Conservation (phyloP, 2,329 filamentous ascomycete genomes). For the Scedosporium dehoogii region DNA sequence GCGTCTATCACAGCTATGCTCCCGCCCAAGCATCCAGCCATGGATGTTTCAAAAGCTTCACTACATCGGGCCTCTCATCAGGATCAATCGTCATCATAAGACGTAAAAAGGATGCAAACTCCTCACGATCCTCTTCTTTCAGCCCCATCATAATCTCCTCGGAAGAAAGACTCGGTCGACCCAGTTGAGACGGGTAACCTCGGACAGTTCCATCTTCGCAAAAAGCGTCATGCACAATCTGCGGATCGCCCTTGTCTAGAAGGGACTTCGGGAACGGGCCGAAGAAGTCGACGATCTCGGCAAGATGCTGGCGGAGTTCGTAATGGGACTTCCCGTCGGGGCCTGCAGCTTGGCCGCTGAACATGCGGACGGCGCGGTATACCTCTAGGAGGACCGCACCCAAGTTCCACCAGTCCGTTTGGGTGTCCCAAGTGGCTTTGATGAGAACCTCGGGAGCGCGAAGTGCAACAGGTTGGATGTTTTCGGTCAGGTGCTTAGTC, state of each 20-base stretch:
- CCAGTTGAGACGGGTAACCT: background rate
- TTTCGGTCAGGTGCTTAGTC: constrained; percentile 12
- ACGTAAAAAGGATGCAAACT: constrained; percentile 10
- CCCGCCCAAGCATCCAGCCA: constrained; percentile 9
- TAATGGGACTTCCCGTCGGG: constrained; percentile 5
- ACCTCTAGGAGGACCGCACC: constrained; percentile 13
- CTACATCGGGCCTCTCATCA: constrained; percentile 4
- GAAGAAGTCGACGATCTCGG: constrained; percentile 12
- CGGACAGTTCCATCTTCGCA: constrained; percentile 8
- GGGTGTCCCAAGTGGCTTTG: constrained; percentile 12
- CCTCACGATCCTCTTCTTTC: constrained; percentile 5
- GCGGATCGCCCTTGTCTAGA: constrained; percentile 8
- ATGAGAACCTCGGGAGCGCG: constrained; percentile 16
- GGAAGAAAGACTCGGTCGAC: constrained; percentile 4
- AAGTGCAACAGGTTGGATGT: constrained; percentile 15
- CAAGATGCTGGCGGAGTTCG: constrained; percentile 10
- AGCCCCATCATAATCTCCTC: constrained; percentile 9
- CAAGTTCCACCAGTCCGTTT: constrained; percentile 15
- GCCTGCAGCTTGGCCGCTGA: constrained; percentile 4
- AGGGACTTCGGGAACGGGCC: constrained; percentile 11
- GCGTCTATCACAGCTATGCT: too few species aligned
- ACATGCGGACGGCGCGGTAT: constrained; percentile 11
- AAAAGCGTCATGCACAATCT: constrained; percentile 8
- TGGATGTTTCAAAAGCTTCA: constrained; percentile 9
- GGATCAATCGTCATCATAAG: constrained; percentile 12